phyloP scores from a whole-genome alignment of 352 stramenopile genomes.

The Pythium periplocum region DNA sequence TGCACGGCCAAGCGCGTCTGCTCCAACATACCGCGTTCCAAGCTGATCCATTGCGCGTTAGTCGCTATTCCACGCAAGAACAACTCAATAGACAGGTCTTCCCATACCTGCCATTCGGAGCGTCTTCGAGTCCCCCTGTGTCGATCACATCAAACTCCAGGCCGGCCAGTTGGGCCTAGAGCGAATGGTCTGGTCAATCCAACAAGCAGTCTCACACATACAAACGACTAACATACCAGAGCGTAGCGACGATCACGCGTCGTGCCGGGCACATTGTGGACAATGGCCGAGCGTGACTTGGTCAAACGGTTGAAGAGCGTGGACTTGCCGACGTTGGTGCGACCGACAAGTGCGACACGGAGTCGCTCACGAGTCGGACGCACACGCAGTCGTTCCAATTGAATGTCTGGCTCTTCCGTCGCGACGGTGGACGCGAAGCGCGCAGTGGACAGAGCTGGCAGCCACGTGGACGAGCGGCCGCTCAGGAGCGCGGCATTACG shows the following conservation, averaged over 20 bases:
- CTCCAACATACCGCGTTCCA: slow-evolving; percentile 77
- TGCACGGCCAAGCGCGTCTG: slow-evolving; percentile 72
- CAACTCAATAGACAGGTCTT: too few relatives aligned
- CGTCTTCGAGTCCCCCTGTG: slow-evolving; percentile 73
- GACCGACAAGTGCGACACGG: slow-evolving; percentile 72
- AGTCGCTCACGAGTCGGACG: slow-evolving; percentile 42
- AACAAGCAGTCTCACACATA: not conserved
- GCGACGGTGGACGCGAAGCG: slow-evolving; percentile 3
- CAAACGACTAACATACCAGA: slow-evolving; percentile 16
- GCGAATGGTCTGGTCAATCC: too few relatives aligned
- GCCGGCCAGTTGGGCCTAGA: slow-evolving; percentile 44
- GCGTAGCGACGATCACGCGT: slow-evolving; percentile 76
- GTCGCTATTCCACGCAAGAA: too few relatives aligned
- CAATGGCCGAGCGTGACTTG: slow-evolving; percentile 67
- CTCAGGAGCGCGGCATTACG: too few relatives aligned
- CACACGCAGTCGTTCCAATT: slow-evolving; percentile 31
- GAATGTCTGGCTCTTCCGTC: slow-evolving; percentile 11
- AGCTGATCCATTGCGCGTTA: slow-evolving; percentile 7
- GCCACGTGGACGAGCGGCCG: too few relatives aligned
- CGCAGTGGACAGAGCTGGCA: too few relatives aligned
- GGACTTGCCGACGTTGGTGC: slow-evolving; percentile 83
- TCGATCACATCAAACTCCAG: slow-evolving; percentile 82
- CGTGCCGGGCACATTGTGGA: slow-evolving; percentile 80
- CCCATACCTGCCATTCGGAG: slow-evolving; percentile 40
- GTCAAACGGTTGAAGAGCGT: slow-evolving; percentile 84